Evolutionary conservation across 352 stramenopile species (phyloP).

Genomic region (Pythium sukuiense): DNA sequence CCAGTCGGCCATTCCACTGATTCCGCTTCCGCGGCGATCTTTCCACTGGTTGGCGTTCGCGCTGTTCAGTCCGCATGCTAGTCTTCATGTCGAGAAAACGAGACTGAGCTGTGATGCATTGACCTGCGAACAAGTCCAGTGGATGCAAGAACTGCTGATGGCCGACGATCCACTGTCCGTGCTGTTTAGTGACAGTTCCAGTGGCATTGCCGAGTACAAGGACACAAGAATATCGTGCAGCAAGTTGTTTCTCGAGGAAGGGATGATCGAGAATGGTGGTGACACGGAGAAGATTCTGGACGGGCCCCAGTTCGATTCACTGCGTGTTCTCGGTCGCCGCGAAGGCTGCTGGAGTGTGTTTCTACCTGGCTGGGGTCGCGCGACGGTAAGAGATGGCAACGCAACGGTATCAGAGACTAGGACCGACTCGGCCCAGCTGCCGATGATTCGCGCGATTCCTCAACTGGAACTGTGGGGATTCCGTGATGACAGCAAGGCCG

Average conservation of each 20-base stretch:
- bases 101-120: not conserved
- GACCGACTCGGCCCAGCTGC: no score
- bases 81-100: not conserved
- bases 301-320: no score
- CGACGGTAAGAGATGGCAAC: no score
- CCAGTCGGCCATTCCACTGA: not conserved
- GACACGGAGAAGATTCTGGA: no score
- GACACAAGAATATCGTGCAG: not conserved
- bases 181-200: not conserved
- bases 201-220: not conserved
- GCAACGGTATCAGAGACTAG: no score
- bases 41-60: constrained; percentile 5
- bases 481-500: not conserved
- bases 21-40: not conserved
- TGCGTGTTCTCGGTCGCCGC: no score
- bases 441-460: not conserved
- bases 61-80: not conserved
- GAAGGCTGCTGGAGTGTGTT: no score
- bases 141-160: not conserved
- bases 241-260: not conserved
- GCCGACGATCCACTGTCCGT: not conserved
- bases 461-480: not conserved
- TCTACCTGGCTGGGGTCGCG: no score
- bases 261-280: no score
- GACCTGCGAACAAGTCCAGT: not conserved